phyloP scores from a whole-genome alignment of 306 rosid genomes.

The barrel medic (Medicago truncatula) region DNA sequence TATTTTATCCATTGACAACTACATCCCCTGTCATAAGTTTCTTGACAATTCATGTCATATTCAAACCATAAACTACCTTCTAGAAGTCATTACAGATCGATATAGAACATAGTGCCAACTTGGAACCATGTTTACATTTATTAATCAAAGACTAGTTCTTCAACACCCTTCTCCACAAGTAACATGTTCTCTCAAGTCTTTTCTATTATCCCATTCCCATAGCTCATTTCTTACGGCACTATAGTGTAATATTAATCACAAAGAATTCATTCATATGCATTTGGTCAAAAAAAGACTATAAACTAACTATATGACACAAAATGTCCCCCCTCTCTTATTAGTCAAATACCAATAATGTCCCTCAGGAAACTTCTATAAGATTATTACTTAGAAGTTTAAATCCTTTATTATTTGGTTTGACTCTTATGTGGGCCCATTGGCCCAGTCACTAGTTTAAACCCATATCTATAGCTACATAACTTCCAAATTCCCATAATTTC shows the following conservation, averaged over 20 bases:
- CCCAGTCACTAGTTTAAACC: slow-evolving; percentile 25
- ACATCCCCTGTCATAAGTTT: neutral
- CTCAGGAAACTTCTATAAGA: slow-evolving; percentile 59
- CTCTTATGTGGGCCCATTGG: slow-evolving; percentile 13
- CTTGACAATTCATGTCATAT: neutral
- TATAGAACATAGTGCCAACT: slow-evolving; percentile 7
- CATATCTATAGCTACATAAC: slow-evolving; percentile 9
- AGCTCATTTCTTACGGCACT: slow-evolving; percentile 43
- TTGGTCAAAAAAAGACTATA: slow-evolving; percentile 38
- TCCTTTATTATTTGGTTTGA: slow-evolving; percentile 43
- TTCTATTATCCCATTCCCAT: neutral
- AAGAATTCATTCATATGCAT: slow-evolving; percentile 3
- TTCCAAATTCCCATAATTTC: slow-evolving; percentile 6
- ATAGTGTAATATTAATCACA: slow-evolving; percentile 10
- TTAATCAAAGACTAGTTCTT: slow-evolving; percentile 29
- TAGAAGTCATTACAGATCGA: slow-evolving; percentile 33
- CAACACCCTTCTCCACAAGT: slow-evolving; percentile 35
- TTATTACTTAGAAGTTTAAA: slow-evolving; percentile 35
- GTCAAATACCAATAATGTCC: slow-evolving; percentile 46
- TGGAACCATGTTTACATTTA: slow-evolving; percentile 22
- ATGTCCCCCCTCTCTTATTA: slow-evolving; percentile 35
- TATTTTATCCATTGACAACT: slow-evolving; percentile 21
- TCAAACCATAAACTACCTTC: slow-evolving; percentile 44
- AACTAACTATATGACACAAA: slow-evolving; percentile 4
- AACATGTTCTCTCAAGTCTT: slow-evolving; percentile 9